Conservation (phyloP, 768 basidiomycete genomes). For the Mycena polygramma region DNA sequence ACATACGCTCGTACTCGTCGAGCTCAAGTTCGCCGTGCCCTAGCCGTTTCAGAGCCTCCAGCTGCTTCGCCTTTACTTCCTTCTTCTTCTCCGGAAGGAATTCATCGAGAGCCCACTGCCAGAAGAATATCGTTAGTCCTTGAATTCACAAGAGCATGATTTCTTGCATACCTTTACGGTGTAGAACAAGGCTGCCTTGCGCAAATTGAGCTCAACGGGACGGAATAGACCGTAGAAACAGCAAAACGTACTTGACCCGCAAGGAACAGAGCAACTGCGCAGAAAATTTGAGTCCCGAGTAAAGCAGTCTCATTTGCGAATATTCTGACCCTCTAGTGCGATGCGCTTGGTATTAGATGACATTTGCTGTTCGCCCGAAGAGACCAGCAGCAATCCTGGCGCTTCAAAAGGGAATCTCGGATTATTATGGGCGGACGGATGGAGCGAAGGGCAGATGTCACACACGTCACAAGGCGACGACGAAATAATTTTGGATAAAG, state of each 20-base stretch:
- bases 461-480: neutral
- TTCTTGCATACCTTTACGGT: constrained; percentile 71
- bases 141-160: neutral
- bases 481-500: neutral
- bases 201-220: constrained; percentile 22
- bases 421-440: neutral
- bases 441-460: constrained; percentile 2
- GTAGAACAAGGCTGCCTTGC: constrained; percentile 84
- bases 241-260: too few relatives aligned
- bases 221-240: neutral
- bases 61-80: constrained; percentile 75
- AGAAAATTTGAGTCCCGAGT: constrained; percentile 15
- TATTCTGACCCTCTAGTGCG: constrained; percentile 31
- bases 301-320: neutral
- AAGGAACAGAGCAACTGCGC: constrained; percentile 56
- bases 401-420: constrained; percentile 1
- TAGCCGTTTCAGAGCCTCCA: constrained; percentile 76
- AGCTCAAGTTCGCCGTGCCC: constrained; percentile 82
- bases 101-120: constrained; percentile 76
- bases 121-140: constrained; percentile 7
- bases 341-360: constrained; percentile 28
- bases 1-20: constrained; percentile 91
- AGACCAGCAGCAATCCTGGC: constrained; percentile 4
- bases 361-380: constrained; percentile 10
- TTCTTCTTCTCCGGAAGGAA: constrained; percentile 67